Percentiles rank a stretch among this genome's conserved stretches.
Evolutionary conservation across 345 rosid genomes (phyloP).

Genomic region (Bruguiera sexangula): DNA sequence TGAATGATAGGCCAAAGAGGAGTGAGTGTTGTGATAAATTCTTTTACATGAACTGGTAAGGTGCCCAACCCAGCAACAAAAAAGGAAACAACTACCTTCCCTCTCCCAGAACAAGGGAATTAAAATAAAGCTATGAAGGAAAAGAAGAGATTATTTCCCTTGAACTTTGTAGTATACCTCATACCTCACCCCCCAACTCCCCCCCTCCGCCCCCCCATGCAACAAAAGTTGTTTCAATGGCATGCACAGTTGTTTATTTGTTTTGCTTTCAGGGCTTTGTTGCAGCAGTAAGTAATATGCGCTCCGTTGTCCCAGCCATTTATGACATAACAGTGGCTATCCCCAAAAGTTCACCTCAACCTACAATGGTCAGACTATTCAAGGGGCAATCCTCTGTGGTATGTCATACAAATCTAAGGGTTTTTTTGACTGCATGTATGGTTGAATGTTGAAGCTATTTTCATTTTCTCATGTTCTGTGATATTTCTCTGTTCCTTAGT

Average conservation of each 20-base stretch:
- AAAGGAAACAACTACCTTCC: no score
- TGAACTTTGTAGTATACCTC: no score
- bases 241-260: not conserved
- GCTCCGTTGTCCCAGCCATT: constrained; percentile 90
- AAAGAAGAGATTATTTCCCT: no score
- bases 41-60: no score
- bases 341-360: constrained; percentile 72
- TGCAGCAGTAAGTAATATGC: constrained; percentile 90
- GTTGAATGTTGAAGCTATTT: constrained; percentile 3
- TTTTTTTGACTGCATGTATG: not conserved
- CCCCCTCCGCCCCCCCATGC: not conserved
- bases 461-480: not conserved
- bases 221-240: no score
- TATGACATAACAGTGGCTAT: constrained; percentile 88
- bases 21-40: no score
- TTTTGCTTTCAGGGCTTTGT: constrained; percentile 74
- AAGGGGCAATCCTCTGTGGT: constrained; percentile 94
- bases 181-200: not conserved
- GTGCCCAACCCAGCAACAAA: no score
- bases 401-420: constrained; percentile 13
- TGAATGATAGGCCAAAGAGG: no score
- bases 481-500: not conserved
- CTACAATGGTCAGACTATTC: constrained; percentile 82
- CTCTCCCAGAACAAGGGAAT: no score
- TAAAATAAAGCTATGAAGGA: no score